These are phyloP conservation scores for Hyaloperonospora arabidopsidis DNA, from an alignment of 352 stramenopile species.

Conservation along the genomic window DNA sequence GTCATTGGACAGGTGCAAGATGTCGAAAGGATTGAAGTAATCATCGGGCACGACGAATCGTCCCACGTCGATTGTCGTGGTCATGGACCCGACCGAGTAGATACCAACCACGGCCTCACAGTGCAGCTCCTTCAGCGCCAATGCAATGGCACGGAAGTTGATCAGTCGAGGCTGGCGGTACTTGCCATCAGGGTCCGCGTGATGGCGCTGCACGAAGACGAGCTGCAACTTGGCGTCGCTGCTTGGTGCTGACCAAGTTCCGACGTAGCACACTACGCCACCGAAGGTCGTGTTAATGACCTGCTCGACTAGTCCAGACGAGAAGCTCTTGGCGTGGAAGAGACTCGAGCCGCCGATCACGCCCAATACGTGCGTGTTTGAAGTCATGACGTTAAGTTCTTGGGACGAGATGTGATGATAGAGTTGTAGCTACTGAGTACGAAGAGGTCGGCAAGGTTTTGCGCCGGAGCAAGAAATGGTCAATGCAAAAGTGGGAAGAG, in stretches of 20 bases:
- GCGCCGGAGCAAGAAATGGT: too few relatives aligned
- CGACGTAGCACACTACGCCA: slow-evolving; percentile 51
- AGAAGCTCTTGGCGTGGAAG: slow-evolving; percentile 73
- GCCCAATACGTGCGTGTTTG: slow-evolving; percentile 48
- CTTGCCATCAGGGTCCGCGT: slow-evolving; percentile 52
- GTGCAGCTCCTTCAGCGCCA: slow-evolving; percentile 46
- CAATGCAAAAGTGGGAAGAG: too few relatives aligned
- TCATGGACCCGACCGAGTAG: slow-evolving; percentile 87
- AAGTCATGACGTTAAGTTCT: too few relatives aligned
- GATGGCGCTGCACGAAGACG: slow-evolving; percentile 84
- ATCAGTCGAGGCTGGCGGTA: slow-evolving; percentile 83
- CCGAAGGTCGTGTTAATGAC: slow-evolving; percentile 64
- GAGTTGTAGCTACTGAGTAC: too few relatives aligned
- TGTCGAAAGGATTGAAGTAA: slow-evolving; percentile 86
- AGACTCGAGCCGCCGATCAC: slow-evolving; percentile 83
- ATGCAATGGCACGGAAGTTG: slow-evolving; percentile 77
- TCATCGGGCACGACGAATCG: slow-evolving; percentile 76
- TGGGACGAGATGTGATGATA: too few relatives aligned
- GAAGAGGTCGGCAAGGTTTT: too few relatives aligned
- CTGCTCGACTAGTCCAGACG: slow-evolving; percentile 37
- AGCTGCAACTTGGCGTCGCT: slow-evolving; percentile 32
- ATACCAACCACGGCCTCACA: slow-evolving; percentile 73
- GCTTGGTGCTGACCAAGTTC: slow-evolving; percentile 32
- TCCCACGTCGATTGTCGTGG: slow-evolving; percentile 15
- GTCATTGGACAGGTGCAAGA: slow-evolving; percentile 71